Evolutionary conservation across 106 monocot genomes (phyloP), one percentile per base, ranked within the genome.

Genomic region (Chionographis japonica): DNA sequence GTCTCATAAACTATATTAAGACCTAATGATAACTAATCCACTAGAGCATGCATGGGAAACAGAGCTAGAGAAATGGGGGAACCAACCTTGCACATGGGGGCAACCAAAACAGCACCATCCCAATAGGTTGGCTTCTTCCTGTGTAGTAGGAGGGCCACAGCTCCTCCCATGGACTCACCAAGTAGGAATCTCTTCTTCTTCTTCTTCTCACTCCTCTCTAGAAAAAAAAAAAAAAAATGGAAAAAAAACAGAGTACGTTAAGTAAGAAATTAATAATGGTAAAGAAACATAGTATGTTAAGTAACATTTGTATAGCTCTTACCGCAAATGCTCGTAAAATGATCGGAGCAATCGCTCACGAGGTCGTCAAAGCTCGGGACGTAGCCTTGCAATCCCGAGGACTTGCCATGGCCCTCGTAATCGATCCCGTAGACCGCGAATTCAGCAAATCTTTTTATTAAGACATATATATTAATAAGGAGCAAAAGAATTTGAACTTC

Each of bases 121-220:
- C 88, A 88, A 57, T 64, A 88, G 4, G 12, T 52, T 5, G 81
- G 84, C 36, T 54, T 67, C 64, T 81, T 84, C 46, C 70, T 61
- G 52, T 88, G 84, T 15, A 88, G 55, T 2, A 58, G 68, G 18
- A 89, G 64, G 8, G 20, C 84, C 4, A 89, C 79, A 35, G 81
- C 89, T 65, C 85, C 89, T 69, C 89, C 89, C 89, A 89, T 89
- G 56, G 89, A 89, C 68, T 89, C 89, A 6, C 89, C 89, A 2
- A 84, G 73, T 2, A 88, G 43, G 67, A 72, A 84, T 50, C 80
- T 84, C 66, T 69, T 46, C 69, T 78, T 81, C 56, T 13, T 75
- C 72, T 61, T 81, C 66, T 84, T 84, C 65, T 84, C 80, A 7
- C 18, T 15, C 37, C 52, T 88, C 75, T 77, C 88, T 88, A 59